Percentiles rank a stretch among this genome's conserved stretches.
These are phyloP conservation scores for Termitomyces sp. DNA, from an alignment of 768 basidiomycete species.

Conservation along the genomic window DNA sequence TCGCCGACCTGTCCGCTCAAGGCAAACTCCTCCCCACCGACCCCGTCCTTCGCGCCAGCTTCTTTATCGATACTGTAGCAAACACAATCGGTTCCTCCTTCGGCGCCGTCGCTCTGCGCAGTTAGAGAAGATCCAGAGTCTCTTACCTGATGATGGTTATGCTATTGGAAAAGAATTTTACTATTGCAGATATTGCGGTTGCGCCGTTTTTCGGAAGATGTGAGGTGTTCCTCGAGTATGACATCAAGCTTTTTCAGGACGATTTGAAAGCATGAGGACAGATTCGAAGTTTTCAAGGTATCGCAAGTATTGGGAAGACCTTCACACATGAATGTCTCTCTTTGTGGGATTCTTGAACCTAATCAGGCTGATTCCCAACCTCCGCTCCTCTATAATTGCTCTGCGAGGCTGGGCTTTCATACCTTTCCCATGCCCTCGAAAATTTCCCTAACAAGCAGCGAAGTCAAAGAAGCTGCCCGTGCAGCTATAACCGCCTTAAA, in stretches of 20 bases:
- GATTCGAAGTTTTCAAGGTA: slow-evolving; percentile 45
- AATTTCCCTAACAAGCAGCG: not conserved
- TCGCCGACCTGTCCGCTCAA: slow-evolving; percentile 48
- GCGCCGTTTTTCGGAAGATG: slow-evolving; percentile 55
- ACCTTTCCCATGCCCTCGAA: not conserved
- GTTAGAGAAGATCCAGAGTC: slow-evolving; percentile 42
- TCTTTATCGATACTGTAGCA: slow-evolving; percentile 54
- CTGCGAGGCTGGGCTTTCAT: not conserved
- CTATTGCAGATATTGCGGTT: slow-evolving; percentile 58
- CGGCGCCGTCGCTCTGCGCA: slow-evolving; percentile 28
- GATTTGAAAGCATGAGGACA: slow-evolving; percentile 30
- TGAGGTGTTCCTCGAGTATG: slow-evolving; percentile 19
- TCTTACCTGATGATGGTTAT: slow-evolving; percentile 43
- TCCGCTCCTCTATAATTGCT: not conserved
- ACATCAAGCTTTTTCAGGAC: slow-evolving; percentile 35
- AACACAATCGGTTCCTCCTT: slow-evolving; percentile 38
- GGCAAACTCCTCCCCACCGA: slow-evolving; percentile 48
- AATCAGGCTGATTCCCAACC: not conserved
- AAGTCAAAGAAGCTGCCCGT: slow-evolving; percentile 20
- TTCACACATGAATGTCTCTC: slow-evolving; percentile 20
- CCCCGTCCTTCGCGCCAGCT: slow-evolving; percentile 52
- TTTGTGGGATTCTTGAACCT: not conserved
- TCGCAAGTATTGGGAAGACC: slow-evolving; percentile 37
- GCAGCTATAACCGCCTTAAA: slow-evolving; percentile 19
- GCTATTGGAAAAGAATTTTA: slow-evolving; percentile 39